A percentile compares a stretch with the other conserved stretches of the same genome.
phyloP scores from a whole-genome alignment of 2,329 filamentous ascomycete species.

The Penicillium sp. region DNA sequence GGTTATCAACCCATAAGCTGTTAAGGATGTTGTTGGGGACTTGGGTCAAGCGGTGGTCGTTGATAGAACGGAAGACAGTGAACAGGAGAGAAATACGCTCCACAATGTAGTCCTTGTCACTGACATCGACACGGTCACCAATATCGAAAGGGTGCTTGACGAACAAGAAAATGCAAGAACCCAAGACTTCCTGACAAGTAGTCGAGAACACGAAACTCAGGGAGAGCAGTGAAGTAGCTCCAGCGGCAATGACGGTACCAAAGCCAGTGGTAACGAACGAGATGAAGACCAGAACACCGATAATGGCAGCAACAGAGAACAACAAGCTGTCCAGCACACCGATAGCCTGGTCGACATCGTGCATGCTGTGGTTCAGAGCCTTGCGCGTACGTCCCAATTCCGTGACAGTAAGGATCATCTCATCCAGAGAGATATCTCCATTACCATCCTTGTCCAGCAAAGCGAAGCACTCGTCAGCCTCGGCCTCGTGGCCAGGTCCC shows the following conservation, averaged over 20 bases:
- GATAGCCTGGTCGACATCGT: conserved; percentile 94
- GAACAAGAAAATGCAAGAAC: conserved; percentile 97
- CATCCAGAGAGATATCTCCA: conserved; percentile 90
- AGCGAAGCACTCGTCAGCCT: conserved; percentile 83
- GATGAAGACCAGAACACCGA: conserved; percentile 83
- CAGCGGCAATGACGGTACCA: conserved; percentile 80
- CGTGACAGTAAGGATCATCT: conserved; percentile 86
- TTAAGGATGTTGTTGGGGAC: conserved; percentile 92
- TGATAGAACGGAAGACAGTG: conserved; percentile 84
- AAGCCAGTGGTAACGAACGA: conserved; percentile 88
- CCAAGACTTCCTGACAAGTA: conserved; percentile 92
- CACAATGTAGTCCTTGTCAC: conserved; percentile 69
- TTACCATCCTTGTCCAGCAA: conserved; percentile 85
- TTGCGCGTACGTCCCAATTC: conserved; percentile 85
- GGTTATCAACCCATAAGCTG: conserved; percentile 91
- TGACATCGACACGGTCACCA: conserved; percentile 87
- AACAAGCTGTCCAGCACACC: conserved; percentile 86
- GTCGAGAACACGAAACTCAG: conserved; percentile 95
- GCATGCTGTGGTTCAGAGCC: conserved; percentile 88
- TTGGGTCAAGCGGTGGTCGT: conserved; percentile 75
- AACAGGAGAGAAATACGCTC: conserved; percentile 94
- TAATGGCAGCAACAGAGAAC: conserved; percentile 75
- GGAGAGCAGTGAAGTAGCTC: conserved; percentile 87
- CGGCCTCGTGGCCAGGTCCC: conserved; percentile 68
- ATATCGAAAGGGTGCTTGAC: conserved; percentile 98